Base-by-base conservation (phyloP, 2,329 filamentous ascomycete genomes). In the Chaetomium olivaceum region DNA sequence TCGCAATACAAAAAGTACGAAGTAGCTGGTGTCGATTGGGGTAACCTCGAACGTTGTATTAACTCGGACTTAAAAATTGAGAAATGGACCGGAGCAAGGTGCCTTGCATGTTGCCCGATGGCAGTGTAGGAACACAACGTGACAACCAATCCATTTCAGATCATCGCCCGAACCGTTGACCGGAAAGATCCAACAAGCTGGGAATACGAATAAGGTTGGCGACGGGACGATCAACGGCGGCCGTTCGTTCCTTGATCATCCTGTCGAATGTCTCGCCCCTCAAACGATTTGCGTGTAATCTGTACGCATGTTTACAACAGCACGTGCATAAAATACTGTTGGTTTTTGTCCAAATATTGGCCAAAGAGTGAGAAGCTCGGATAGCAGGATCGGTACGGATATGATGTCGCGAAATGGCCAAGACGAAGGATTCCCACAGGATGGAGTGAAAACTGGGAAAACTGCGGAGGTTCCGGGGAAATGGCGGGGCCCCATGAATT, bases 191-290 rank as follows among this genome's bases (percentile, higher is more conserved):
- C 16, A 19, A 36, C 27, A 29, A 29, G 27, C 27, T 29, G 6
- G 27, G 27, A 29, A 29, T 29, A 29, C 6, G 27, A 29, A 31
- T 58, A 58, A 58, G 39, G 36, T 58, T 58, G 36, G 57, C 57
- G 57, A 16, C 25, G 36, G 36, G 57, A 31, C 36, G 57, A 58
- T 58, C 23, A 58, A 29, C 57, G 57, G 36, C 27, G 21, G 33
- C 33, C 33, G 33, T 36, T 19, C 11, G 54, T 8, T n/a, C 21
- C 19, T 31, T 52, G 21, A 23, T 52, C 11, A 52, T 9, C 39
- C 39, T 43, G 39, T 39, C 36, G 7, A 6, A 9, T 36, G 33
- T 36, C 31, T 33, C 31, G 31, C 31, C 9, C 9, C 4, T 43
- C 39, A n/a, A 39, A 8, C 39, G 39, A 7, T 2, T 2, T 19